Evolutionary conservation across 345 rosid species (phyloP).

Genomic region (Syzygium aqueum): DNA sequence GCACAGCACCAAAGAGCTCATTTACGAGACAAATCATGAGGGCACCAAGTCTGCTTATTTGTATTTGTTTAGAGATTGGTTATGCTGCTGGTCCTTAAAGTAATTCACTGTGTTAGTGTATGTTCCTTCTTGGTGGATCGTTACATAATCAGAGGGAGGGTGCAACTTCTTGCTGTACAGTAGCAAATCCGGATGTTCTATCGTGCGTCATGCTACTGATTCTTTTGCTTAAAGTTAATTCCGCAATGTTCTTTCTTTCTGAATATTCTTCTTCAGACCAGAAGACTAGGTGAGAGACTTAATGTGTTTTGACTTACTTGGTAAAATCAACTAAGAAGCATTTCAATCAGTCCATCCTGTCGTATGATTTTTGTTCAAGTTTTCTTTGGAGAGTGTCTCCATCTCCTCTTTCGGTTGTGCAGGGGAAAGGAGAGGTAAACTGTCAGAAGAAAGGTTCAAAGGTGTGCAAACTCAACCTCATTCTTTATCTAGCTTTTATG

Average conservation of each 20-base stretch:
- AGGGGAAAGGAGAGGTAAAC: not conserved
- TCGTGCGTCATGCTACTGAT: not conserved
- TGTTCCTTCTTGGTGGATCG: not conserved
- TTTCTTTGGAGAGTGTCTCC: not conserved
- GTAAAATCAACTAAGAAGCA: not conserved
- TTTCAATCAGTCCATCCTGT: not conserved
- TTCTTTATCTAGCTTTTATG: not conserved
- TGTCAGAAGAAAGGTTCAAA: not conserved
- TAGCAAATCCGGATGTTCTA: not conserved
- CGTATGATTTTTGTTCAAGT: not conserved
- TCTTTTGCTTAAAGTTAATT: not conserved
- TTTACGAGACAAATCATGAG: not conserved
- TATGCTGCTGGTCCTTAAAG: not conserved
- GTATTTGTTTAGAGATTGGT: not conserved
- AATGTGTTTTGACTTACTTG: not conserved
- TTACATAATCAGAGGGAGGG: not conserved
- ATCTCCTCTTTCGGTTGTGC: not conserved
- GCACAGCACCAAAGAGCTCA: not conserved
- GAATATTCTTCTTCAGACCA: not conserved
- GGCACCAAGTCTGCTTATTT: not conserved
- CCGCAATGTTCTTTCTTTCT: not conserved
- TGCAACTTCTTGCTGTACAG: not conserved
- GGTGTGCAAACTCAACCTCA: not conserved
- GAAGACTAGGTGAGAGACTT: not conserved
- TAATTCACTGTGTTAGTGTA: not conserved